Base-by-base conservation (phyloP, 208 protist species). In the Angomonas ambiguus region DNA sequence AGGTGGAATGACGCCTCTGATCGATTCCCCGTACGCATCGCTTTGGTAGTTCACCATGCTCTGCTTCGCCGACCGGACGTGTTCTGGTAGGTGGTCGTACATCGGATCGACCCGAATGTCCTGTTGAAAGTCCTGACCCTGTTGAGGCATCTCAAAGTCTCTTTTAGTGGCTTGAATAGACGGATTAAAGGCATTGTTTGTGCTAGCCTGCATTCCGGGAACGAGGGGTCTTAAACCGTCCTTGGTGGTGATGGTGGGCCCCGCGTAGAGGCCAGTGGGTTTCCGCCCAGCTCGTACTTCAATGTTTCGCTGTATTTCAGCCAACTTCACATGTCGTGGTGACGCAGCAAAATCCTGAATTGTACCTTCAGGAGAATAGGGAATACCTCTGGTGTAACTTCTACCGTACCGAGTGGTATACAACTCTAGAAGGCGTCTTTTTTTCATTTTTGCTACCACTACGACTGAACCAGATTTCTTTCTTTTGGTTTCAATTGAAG, bases 301-400 rank as follows among this genome's bases (percentile, higher is more conserved):
- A 0, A 86, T 51, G 20, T 87, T 67, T 18, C 71, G 76, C 69
- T 87, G 81, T 71, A 86, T 71, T 62, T 87, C 76, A 16, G 77
- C 74, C 30, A 91, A 49, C 24, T 62, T 45, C 3, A 28, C 30
- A 59, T 88, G 82, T 20, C 79, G 72, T 28, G 80, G 79, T 1
- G 84, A 91, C 0, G 78, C 73, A 13, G 81, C 83, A 62, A 77
- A 91, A 60, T 91, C 84, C 57, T 86, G 80, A 60, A 91, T 80
- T 28, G 80, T 87, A 49, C 84, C 84, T 11, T 71, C 67, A 0
- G 84, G 84, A 32, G 76, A 72, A 67, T 84, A 91, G 1, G 84
- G 84, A 18, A 83, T 82, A 34, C 81, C 84, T 56, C n/a, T 56
- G 49, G 13, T 56, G 6, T 28, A 56, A 24, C 18, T 48, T 48